Evolutionary conservation across 208 protist species (phyloP), one percentile per base, ranked within the genome.

Genomic region (Tritrichomonas foetus): DNA sequence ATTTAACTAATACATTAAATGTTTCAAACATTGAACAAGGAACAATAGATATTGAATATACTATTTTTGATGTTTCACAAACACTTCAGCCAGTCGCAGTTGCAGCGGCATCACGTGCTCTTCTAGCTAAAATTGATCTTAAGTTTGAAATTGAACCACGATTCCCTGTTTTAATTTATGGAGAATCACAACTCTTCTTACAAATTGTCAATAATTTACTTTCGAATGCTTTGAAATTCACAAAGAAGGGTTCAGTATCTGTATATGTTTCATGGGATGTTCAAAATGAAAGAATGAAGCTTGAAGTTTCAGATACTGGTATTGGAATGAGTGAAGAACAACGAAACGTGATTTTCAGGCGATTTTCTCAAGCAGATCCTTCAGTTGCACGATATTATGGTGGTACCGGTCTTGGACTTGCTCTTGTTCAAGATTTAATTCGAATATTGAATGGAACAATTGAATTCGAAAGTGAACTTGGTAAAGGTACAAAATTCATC

Each of bases 21-120:
- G 64, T 93, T 30, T 72, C 50, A 50, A 93, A 93, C 30, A 93
- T 93, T 30, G 92, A 93, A 80, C 49, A 50, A 50, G 92, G 92
- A 36, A 36, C 36, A 36, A 5, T 75, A 5, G 69, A 75, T 13
- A 47, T 36, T 13, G 44, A 27, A 13, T 36, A 27, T 44, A 75
- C 33, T 47, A 75, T 36, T 44, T 27, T 75, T 3, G 44, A 75
- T 44, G 33, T 75, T n/a, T 36, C 41, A 2, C 36, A 75, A 36
- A 75, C 41, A 44, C 36, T 75, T 44, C 33, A 75, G 69, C 69
- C 69, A 75, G 44, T 36, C 36, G 44, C 41, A 36, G 44, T 75
- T 44, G 69, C 69, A 13, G 44, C 36, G 11, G 36, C 69, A 13
- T 44, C n/a, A 13, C 1, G 69, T 25, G 69, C 69, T 27, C 36